Conservation (phyloP, 192 early-diverging fungal species). For the Ambispora gerdemannii region DNA sequence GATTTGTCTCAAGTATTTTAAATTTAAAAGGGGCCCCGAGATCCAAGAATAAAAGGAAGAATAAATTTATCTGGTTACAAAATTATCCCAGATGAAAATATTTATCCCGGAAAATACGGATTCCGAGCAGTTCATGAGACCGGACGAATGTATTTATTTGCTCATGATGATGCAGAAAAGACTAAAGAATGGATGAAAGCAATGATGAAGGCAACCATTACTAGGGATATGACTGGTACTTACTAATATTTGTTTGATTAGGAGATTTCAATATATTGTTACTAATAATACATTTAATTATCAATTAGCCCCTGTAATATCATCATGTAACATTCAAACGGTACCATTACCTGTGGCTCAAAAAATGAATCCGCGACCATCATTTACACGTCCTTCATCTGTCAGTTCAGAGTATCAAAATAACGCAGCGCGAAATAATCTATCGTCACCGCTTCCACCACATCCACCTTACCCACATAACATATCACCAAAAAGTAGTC, state of each 20-base stretch:
- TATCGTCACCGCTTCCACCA: no score
- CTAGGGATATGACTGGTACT: slow-evolving; percentile 45
- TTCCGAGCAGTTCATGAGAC: slow-evolving; percentile 60
- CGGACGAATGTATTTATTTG: slow-evolving; percentile 58
- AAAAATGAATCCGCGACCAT: slow-evolving; percentile 55
- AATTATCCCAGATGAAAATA: slow-evolving; percentile 60
- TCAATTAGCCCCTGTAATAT: slow-evolving; percentile 50
- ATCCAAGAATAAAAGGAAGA: slow-evolving; percentile 52
- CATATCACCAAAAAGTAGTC: no score
- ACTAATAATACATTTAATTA: not conserved
- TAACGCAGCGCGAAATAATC: not conserved
- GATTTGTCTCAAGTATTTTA: not conserved
- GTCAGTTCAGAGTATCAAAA: slow-evolving; percentile 35
- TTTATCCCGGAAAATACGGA: slow-evolving; percentile 57
- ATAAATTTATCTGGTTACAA: slow-evolving; percentile 60
- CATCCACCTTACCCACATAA: no score
- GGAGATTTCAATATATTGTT: not conserved
- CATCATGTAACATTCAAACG: slow-evolving; percentile 57
- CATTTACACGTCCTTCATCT: slow-evolving; percentile 34
- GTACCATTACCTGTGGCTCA: slow-evolving; percentile 55
- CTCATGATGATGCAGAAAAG: slow-evolving; percentile 50
- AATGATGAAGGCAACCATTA: slow-evolving; percentile 64
- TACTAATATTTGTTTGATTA: not conserved
- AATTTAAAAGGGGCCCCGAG: not conserved
- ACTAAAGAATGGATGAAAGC: slow-evolving; percentile 57